Evolutionary conservation across 257 asterid genomes (phyloP).

Genomic region (Salvia splendens): DNA sequence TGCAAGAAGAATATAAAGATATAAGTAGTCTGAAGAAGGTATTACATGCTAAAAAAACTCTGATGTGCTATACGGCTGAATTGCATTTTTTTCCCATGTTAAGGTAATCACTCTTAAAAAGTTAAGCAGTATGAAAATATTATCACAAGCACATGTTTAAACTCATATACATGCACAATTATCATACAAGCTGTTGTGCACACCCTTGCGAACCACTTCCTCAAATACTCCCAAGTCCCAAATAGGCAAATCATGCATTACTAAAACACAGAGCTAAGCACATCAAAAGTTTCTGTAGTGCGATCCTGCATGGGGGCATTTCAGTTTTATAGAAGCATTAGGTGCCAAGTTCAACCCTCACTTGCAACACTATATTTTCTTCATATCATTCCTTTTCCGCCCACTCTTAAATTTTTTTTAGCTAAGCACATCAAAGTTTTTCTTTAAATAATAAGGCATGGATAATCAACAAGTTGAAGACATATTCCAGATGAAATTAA

Average conservation of each 20-base stretch:
- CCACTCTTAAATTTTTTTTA: too few relatives aligned
- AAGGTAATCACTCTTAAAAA: constrained; percentile 3
- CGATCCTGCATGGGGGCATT: too few relatives aligned
- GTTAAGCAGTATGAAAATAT: neutral
- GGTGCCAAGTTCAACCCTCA: too few relatives aligned
- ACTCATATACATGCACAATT: neutral
- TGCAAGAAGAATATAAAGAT: constrained; percentile 42
- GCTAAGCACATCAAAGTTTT: neutral
- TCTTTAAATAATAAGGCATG: neutral
- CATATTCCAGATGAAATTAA: neutral
- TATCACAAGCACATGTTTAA: neutral
- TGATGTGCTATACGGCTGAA: neutral
- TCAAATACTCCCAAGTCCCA: constrained; percentile 26
- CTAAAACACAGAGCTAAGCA: neutral
- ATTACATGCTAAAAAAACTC: constrained; percentile 17
- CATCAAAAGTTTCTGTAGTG: too few relatives aligned
- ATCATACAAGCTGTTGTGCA: constrained; percentile 11
- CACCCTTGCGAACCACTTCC: neutral
- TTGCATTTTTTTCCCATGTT: neutral
- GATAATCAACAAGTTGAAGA: neutral
- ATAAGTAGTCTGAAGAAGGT: constrained; percentile 14
- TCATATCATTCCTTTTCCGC: too few relatives aligned
- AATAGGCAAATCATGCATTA: constrained; percentile 27
- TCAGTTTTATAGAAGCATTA: too few relatives aligned
- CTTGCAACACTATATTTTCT: too few relatives aligned